These are phyloP conservation scores for Blastobotrys buckinghamii DNA, from an alignment of 1,139 yeast genomes.

Conservation along the genomic window DNA sequence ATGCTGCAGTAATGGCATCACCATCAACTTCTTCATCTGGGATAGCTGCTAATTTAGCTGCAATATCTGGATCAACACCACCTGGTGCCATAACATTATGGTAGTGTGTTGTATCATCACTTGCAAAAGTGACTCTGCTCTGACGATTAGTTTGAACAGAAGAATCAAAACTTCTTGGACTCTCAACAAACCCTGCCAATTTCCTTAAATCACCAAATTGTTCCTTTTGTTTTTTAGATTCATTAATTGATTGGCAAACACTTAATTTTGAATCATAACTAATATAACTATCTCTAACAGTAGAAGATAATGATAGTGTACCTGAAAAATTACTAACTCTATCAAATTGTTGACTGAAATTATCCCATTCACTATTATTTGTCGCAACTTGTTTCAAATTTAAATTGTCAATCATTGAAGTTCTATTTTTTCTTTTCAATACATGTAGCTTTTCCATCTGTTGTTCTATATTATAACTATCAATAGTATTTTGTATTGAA, in stretches of 20 bases:
- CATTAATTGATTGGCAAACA: conserved; percentile 1
- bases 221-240: conserved; percentile 2
- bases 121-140: background rate
- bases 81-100: conserved; percentile 10
- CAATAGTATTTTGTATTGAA: background rate
- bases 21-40: conserved; percentile 63
- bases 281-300: conserved; percentile 5
- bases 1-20: conserved; percentile 73
- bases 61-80: conserved; percentile 24
- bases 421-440: background rate
- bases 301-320: conserved; percentile 1
- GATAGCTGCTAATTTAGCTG: conserved; percentile 35
- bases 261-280: conserved; percentile 21
- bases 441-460: background rate
- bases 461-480: background rate
- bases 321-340: conserved; percentile 10
- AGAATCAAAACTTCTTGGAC: background rate
- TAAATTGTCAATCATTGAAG: conserved; percentile 12
- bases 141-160: no score
- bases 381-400: conserved; percentile 1
- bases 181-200: background rate
- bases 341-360: conserved; percentile 6
- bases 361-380: background rate
- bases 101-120: conserved; percentile 2
- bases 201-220: conserved; percentile 10